These are phyloP conservation scores for Solanum tarapatanum DNA, from an alignment of 257 asterid genomes.

Conservation along the genomic window DNA sequence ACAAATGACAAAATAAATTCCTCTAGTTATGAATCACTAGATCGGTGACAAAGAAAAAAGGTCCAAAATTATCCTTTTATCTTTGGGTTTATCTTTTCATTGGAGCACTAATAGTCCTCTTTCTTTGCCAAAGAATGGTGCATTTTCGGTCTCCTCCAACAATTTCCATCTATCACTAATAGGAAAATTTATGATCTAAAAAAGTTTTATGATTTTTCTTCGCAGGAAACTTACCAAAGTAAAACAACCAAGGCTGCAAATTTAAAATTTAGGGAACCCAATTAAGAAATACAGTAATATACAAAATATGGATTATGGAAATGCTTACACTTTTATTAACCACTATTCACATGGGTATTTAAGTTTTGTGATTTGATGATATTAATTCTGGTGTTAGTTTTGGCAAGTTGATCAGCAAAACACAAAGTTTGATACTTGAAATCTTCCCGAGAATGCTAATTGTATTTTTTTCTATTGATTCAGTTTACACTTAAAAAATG, in stretches of 20 bases:
- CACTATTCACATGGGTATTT: not conserved
- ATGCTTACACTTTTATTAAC: not conserved
- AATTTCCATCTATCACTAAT: not conserved
- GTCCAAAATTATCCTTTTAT: not conserved
- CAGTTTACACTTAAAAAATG: not conserved
- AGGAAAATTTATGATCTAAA: not conserved
- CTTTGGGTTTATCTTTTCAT: not conserved
- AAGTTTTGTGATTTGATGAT: not conserved
- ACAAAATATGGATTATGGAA: not conserved
- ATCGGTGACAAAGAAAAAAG: not conserved
- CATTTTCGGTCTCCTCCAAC: not conserved
- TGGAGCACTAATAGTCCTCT: not conserved
- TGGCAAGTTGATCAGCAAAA: not conserved
- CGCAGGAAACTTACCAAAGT: not conserved
- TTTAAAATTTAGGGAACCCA: not conserved
- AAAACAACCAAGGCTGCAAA: not conserved
- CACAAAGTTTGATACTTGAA: not conserved
- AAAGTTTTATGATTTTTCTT: not conserved
- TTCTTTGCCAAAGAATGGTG: not conserved
- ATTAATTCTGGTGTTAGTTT: not conserved
- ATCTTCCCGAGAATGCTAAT: not conserved
- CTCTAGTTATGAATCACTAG: not conserved
- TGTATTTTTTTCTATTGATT: not conserved
- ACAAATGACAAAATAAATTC: not conserved
- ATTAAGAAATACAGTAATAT: not conserved